Evolutionary conservation across 2,329 filamentous ascomycete genomes (phyloP).

Genomic region (Scedosporium boydii): DNA sequence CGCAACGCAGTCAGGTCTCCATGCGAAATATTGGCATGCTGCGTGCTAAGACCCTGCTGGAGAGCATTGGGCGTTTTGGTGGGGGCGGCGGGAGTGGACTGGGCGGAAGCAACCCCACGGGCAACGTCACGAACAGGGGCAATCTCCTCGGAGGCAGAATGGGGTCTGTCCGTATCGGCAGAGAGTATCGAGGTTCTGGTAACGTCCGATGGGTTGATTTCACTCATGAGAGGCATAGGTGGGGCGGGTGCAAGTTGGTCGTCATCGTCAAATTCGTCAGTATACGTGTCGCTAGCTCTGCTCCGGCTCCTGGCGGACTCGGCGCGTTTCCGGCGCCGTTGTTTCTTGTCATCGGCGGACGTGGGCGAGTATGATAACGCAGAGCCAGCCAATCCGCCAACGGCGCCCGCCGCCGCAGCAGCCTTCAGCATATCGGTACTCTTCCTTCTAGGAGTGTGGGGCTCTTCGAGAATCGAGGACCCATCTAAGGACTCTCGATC

Average conservation of each 20-base stretch:
- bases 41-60: conserved; percentile 55
- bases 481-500: conserved; percentile 38
- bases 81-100: conserved; percentile 56
- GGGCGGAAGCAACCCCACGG: conserved; percentile 49
- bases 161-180: conserved; percentile 64
- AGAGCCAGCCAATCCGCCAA: conserved; percentile 21
- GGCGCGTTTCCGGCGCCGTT: conserved; percentile 39
- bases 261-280: conserved; percentile 43
- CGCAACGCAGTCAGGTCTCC: conserved; percentile 48
- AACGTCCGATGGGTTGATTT: conserved; percentile 75
- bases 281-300: conserved; percentile 32
- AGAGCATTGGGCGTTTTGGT: conserved; percentile 43
- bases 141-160: conserved; percentile 55
- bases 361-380: conserved; percentile 15
- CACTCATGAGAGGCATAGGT: conserved; percentile 82
- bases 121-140: conserved; percentile 55
- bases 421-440: conserved; percentile 34
- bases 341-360: conserved; percentile 8
- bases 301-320: conserved; percentile 37
- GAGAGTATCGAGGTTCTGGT: conserved; percentile 83
- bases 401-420: conserved; percentile 34
- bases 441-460: conserved; percentile 32
- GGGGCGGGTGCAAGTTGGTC: conserved; percentile 49
- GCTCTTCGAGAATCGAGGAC: conserved; percentile 25
- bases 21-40: conserved; percentile 55